These are phyloP conservation scores for Arachnopeziza araneosa DNA, from an alignment of 2,329 filamentous ascomycete genomes.

Conservation along the genomic window DNA sequence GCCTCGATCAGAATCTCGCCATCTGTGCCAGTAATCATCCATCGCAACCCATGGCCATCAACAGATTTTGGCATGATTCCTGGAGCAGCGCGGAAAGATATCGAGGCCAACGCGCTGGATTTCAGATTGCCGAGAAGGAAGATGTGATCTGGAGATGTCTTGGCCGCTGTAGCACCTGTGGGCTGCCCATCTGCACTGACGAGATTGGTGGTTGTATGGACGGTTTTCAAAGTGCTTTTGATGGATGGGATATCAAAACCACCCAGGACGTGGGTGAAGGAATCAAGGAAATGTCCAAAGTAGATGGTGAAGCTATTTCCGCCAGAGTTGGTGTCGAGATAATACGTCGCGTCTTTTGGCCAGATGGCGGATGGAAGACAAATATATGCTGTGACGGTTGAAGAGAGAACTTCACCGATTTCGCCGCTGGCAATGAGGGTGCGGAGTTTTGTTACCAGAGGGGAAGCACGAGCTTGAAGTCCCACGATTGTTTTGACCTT, in stretches of 20 bases:
- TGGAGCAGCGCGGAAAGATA: constrained; percentile 24
- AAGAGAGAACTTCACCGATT: constrained; percentile 36
- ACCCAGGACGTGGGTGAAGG: constrained; percentile 31
- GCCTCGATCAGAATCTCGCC: constrained; percentile 31
- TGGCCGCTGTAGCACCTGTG: constrained; percentile 18
- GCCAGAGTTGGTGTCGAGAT: constrained; percentile 11
- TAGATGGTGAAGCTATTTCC: constrained; percentile 9
- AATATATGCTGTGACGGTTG: background rate
- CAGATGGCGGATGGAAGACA: background rate
- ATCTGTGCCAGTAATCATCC: constrained; percentile 34
- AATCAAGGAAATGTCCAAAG: constrained; percentile 27
- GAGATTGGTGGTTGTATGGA: constrained; percentile 20
- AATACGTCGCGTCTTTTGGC: constrained; percentile 11
- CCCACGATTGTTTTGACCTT: constrained; percentile 41
- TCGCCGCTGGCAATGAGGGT: constrained; percentile 37
- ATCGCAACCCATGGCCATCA: constrained; percentile 26
- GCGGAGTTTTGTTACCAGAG: constrained; percentile 37
- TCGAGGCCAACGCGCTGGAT: constrained; percentile 29
- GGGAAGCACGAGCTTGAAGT: constrained; percentile 39
- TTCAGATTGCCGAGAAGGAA: constrained; percentile 31
- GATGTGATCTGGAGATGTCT: constrained; percentile 32
- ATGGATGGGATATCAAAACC: constrained; percentile 26
- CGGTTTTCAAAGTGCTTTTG: constrained; percentile 21
- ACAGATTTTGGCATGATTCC: constrained; percentile 6
- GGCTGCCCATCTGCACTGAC: constrained; percentile 1